Evolutionary conservation across 73 alveolate species (phyloP).

Genomic region (Paramecium tetraurelia): DNA sequence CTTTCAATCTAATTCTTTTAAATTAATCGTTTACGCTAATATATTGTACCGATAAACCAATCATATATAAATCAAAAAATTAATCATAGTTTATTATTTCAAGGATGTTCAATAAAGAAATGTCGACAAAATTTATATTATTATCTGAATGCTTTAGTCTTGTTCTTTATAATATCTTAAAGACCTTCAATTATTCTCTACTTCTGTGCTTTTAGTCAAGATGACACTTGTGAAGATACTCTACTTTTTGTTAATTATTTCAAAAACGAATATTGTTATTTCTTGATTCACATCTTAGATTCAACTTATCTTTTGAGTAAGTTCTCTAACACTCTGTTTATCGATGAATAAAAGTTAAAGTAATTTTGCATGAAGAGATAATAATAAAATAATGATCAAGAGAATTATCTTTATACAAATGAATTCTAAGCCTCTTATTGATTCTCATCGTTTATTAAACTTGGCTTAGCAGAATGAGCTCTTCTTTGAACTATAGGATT

Average conservation of each 20-base stretch:
- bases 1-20: background rate
- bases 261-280: background rate
- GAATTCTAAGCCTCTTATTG: background rate
- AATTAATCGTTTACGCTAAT: background rate
- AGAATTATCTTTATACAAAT: background rate
- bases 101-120: background rate
- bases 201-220: background rate
- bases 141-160: background rate
- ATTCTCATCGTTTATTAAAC: background rate
- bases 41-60: background rate
- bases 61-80: background rate
- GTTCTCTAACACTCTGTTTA: background rate
- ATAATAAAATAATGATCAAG: background rate
- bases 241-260: background rate
- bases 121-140: background rate
- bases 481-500: background rate
- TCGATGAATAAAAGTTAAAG: background rate
- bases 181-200: background rate
- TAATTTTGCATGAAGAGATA: background rate
- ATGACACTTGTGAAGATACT: background rate
- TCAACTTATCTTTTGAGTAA: background rate
- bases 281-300: background rate
- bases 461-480: conserved; percentile 8
- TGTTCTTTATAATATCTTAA: background rate
- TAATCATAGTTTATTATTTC: background rate